Evolutionary conservation across 306 rosid genomes (phyloP).

Genomic region (Prunus campanulata): DNA sequence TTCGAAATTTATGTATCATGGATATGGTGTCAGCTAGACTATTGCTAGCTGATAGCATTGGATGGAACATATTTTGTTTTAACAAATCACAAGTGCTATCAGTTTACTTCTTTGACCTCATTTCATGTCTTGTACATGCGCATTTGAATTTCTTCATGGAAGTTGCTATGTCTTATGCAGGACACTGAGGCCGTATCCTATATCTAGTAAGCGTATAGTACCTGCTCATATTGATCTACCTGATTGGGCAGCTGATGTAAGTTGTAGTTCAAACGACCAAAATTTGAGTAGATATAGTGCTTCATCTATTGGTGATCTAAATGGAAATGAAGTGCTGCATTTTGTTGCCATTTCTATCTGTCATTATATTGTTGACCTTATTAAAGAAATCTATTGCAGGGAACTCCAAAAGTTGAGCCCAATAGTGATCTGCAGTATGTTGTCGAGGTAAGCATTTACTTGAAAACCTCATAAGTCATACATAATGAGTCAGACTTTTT

Average conservation of each 20-base stretch:
- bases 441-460: constrained; percentile 62
- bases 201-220: constrained; percentile 54
- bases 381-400: constrained; percentile 38
- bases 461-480: not conserved
- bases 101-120: not conserved
- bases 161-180: constrained; percentile 41
- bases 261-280: constrained; percentile 22
- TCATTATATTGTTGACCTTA: not conserved
- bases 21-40: not conserved
- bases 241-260: constrained; percentile 92
- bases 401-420: constrained; percentile 81
- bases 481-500: not conserved
- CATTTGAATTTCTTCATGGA: not conserved
- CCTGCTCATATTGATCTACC: constrained; percentile 72
- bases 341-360: not conserved
- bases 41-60: not conserved
- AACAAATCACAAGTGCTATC: not conserved
- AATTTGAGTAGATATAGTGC: not conserved
- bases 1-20: not conserved
- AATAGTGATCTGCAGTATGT: constrained; percentile 68
- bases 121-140: not conserved
- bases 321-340: not conserved
- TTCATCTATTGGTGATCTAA: not conserved
- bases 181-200: constrained; percentile 77
- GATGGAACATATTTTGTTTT: too few relatives aligned